phyloP scores from a whole-genome alignment of 257 asterid species.

The Pogostemon cablin region DNA sequence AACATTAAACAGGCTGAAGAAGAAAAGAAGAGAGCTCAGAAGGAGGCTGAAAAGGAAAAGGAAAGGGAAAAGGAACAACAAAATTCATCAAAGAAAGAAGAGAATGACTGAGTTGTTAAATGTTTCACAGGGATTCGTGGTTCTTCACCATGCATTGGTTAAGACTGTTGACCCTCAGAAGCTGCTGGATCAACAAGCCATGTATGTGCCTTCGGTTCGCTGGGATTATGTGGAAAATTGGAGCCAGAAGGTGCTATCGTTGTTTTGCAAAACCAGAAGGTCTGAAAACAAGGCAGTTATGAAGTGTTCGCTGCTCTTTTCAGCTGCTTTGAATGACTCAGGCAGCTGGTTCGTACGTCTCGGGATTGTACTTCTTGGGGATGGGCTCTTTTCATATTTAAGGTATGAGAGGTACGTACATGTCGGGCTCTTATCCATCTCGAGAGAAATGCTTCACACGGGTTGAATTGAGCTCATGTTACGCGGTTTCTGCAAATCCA shows the following conservation, averaged over 20 bases:
- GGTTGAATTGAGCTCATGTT: conserved; percentile 32
- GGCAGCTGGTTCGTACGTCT: conserved; percentile 31
- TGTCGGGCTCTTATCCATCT: conserved; percentile 23
- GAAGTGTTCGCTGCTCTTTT: neutral
- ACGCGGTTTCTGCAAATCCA: conserved; percentile 30
- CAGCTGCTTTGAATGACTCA: conserved; percentile 39
- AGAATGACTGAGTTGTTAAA: conserved; percentile 47
- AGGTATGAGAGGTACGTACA: conserved; percentile 27
- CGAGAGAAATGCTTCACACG: conserved; percentile 23
- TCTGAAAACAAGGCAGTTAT: conserved; percentile 40
- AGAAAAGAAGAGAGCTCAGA: conserved; percentile 90
- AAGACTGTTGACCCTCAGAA: conserved; percentile 29
- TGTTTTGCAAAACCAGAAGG: conserved; percentile 45
- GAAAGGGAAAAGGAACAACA: conserved; percentile 56
- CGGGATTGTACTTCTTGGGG: conserved; percentile 36
- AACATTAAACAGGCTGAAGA: conserved; percentile 84
- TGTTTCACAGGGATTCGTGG: conserved; percentile 31
- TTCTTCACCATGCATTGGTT: conserved; percentile 26
- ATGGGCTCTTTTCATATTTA: conserved; percentile 31
- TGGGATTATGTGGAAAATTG: conserved; percentile 35
- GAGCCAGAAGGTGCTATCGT: conserved; percentile 43
- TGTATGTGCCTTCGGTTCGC: conserved; percentile 33
- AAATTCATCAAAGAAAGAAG: conserved; percentile 55
- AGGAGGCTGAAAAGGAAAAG: conserved; percentile 74
- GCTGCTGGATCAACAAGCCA: conserved; percentile 39